Conservation (phyloP, 2,329 filamentous ascomycete species). For the Neofusicoccum sp. region DNA sequence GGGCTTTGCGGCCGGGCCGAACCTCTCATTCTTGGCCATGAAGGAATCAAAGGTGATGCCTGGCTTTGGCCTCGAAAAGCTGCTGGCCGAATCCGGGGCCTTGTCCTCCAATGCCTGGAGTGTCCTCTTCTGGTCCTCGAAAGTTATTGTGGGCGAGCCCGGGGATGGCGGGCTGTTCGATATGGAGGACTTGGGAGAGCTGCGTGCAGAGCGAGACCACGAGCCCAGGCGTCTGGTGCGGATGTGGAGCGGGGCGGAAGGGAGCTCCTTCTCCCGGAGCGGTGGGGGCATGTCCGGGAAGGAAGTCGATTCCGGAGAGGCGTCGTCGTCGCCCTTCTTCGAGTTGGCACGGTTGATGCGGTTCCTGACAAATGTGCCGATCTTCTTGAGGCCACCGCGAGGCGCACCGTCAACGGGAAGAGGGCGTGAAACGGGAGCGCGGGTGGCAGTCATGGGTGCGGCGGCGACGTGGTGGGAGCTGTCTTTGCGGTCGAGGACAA, state of each 20-base stretch:
- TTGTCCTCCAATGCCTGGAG: neutral
- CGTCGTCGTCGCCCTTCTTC: neutral
- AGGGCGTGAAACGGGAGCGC: neutral
- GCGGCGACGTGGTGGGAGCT: constrained; percentile 27
- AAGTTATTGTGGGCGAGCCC: constrained; percentile 35
- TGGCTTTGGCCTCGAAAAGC: neutral
- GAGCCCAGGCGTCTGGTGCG: constrained; percentile 33
- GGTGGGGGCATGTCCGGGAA: neutral
- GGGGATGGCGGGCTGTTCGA: constrained; percentile 38
- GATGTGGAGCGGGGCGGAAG: constrained; percentile 5
- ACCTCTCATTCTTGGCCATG: constrained; percentile 8
- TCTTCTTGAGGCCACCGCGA: constrained; percentile 12
- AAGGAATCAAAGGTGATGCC: constrained; percentile 5
- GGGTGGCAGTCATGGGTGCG: neutral
- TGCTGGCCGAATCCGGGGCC: neutral
- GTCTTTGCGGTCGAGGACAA: neutral
- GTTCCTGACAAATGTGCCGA: constrained; percentile 34
- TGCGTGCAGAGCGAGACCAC: constrained; percentile 37
- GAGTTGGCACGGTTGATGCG: constrained; percentile 28
- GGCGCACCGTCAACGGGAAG: neutral
- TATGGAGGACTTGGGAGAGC: constrained; percentile 37
- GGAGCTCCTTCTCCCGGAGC: neutral
- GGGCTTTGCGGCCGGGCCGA: constrained; percentile 19
- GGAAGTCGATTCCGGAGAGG: neutral
- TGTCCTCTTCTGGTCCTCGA: constrained; percentile 20